Base-by-base conservation (phyloP, 75 land plant species). In the Pseudotsuga menziesii region DNA sequence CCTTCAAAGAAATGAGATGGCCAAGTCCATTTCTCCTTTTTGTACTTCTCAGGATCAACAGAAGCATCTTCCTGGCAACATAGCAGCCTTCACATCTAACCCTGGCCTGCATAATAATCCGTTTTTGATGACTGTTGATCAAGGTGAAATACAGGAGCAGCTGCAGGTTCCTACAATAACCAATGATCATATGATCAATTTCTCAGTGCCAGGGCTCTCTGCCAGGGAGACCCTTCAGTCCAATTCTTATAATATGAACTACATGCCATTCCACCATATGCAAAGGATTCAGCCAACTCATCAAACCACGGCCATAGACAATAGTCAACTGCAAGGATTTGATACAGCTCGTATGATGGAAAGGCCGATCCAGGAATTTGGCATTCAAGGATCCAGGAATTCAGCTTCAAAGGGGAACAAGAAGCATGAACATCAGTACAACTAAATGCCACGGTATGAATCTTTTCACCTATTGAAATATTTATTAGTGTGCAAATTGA, bases 181-280 rank as follows among this genome's bases (percentile, higher is more conserved):
- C 0, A 19, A 58, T 14, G 86, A 89, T n/a, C 82, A 83, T 82
- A 78, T 79, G 41, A 79, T 90, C 23, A 90, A 88, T 62, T 85
- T 90, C 72, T 76, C 88, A 5, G 79, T 82, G 56, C 78, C 88
- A 54, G 73, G 81, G 78, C 58, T 80, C 27, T 69, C 84, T 58
- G 87, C 86, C 75, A 84, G 93, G 93, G 93, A 88, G 88, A 88
- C 93, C 93, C 93, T 91, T 91, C 93, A 91, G 93, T 91, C 93
- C 93, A 91, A 91, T 86, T 84, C 83, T 48, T 48, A 48, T 9
- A 48, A 48, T 48, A 9, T 48, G 54, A 48, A 11, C 54, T 48
- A 48, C 2, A 48, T 48, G 54, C 54, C 54, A 48, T 48, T 48
- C 0, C 54, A 48, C 54, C 54, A 48, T 9, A 48, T 48, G 54